Base-by-base conservation (phyloP, 108 stramenopile species). In the Bacterosira constricta region DNA sequence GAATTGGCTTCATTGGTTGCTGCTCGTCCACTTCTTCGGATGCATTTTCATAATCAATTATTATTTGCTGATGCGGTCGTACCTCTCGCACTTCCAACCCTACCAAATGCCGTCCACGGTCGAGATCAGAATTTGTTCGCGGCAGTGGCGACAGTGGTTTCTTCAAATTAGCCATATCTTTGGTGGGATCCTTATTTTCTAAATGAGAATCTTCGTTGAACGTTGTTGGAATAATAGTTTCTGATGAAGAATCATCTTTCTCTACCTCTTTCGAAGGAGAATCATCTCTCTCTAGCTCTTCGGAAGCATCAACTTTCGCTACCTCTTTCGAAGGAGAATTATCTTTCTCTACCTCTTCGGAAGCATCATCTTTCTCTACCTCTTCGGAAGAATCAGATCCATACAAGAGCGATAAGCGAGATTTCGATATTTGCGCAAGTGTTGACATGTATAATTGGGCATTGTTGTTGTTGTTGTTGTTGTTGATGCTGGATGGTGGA, bases 61-160 rank as follows among this genome's bases (percentile, higher is more conserved):
- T 54, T 38, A 77, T 77, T 50, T 67, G 76, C 35, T 77, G 76
- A 46, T 77, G 76, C 10, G 68, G 37, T 56, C 50, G 61, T 4
- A 77, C 45, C 7, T 77, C 68, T 58, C 76, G 42, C 36, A 77
- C 63, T 64, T 69, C 68, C 46, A 77, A 56, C 3, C 76, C 76
- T n/a, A 77, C 67, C 13, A 77, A 54, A n/a, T 69, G 63, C 38
- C 76, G 17, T 35, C 76, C 76, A 9, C 54, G 61, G 44, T 77
- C 76, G 30, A 77, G 76, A 50, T 77, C 76, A 26, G 76, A 46
- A 39, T 63, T 36, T 11, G 68, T 53, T 36, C 63, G 51, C 31
- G 59, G 32, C 26, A 54, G 17, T 11, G 47, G 30, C 6, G 62
- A 61, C 55, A 46, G 3, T 50, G 52, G 39, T 53, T 47, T 52